Evolutionary conservation across 1,284 basidiomycete genomes (phyloP).

Genomic region (Microbotryum silenes-acaulis): DNA sequence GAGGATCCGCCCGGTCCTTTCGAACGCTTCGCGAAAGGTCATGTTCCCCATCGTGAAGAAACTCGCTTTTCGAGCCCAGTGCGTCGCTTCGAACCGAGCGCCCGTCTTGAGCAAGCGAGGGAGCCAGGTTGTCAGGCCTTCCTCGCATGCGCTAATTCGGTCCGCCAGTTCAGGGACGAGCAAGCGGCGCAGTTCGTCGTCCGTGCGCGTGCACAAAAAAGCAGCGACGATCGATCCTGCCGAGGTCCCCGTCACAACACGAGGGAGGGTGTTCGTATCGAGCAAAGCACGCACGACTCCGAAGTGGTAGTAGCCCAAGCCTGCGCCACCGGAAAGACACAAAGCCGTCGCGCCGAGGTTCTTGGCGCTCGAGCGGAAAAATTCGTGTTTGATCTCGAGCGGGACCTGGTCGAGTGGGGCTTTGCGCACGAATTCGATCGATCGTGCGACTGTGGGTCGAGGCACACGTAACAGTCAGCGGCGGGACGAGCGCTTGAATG

Average conservation of each 20-base stretch:
- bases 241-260: slow-evolving; percentile 80
- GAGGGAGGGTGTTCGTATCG: slow-evolving; percentile 76
- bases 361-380: slow-evolving; percentile 80
- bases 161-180: slow-evolving; percentile 76
- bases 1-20: slow-evolving; percentile 78
- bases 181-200: slow-evolving; percentile 72
- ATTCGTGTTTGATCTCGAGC: slow-evolving; percentile 79
- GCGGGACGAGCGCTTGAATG: slow-evolving; percentile 10
- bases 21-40: slow-evolving; percentile 93
- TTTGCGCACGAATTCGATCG: slow-evolving; percentile 61
- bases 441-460: slow-evolving; percentile 28
- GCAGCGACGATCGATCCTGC: slow-evolving; percentile 74
- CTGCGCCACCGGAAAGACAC: slow-evolving; percentile 87
- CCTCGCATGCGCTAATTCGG: slow-evolving; percentile 84
- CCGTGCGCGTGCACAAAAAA: slow-evolving; percentile 75
- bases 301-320: slow-evolving; percentile 85
- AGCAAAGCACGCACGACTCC: slow-evolving; percentile 89
- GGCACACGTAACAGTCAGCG: not conserved
- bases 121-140: slow-evolving; percentile 60
- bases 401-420: slow-evolving; percentile 56
- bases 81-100: slow-evolving; percentile 81
- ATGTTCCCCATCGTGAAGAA: slow-evolving; percentile 91
- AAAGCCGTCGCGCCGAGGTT: slow-evolving; percentile 86
- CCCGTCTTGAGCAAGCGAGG: slow-evolving; percentile 77
- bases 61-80: slow-evolving; percentile 84